Percentiles rank a stretch among this genome's conserved stretches.
These are phyloP conservation scores for Jatropha podagrica DNA, from an alignment of 441 rosid genomes.

Conservation along the genomic window DNA sequence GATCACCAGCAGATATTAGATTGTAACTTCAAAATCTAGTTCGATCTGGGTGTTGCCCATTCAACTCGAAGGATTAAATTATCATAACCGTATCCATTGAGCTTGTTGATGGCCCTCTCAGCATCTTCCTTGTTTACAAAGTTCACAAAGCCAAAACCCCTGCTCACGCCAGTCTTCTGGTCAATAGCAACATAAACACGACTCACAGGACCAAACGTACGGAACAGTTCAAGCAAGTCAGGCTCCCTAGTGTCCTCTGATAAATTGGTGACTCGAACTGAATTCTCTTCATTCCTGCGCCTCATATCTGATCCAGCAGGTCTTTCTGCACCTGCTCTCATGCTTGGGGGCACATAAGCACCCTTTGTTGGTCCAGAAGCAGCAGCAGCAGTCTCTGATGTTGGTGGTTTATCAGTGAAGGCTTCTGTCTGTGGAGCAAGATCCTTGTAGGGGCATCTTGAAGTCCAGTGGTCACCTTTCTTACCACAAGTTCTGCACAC, in stretches of 20 bases:
- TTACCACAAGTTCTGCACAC: conserved; percentile 58
- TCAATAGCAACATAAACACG: conserved; percentile 64
- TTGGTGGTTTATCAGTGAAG: conserved; percentile 42
- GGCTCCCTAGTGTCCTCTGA: conserved; percentile 66
- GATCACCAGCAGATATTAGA: not conserved
- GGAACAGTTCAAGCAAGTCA: conserved; percentile 54
- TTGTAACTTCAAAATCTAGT: conserved; percentile 13
- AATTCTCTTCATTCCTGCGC: conserved; percentile 63
- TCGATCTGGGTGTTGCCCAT: conserved; percentile 62
- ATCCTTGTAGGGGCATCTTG: conserved; percentile 65
- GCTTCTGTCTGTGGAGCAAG: conserved; percentile 44
- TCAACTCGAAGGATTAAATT: conserved; percentile 65
- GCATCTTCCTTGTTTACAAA: conserved; percentile 62
- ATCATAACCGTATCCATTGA: conserved; percentile 64
- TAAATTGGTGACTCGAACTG: conserved; percentile 53
- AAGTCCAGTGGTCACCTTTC: conserved; percentile 69
- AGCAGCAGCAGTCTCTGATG: conserved; percentile 36
- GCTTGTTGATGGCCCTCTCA: conserved; percentile 61
- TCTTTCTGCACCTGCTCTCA: conserved; percentile 54
- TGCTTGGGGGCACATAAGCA: conserved; percentile 55
- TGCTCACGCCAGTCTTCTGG: conserved; percentile 53
- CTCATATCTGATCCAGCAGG: conserved; percentile 57
- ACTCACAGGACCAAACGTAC: conserved; percentile 52
- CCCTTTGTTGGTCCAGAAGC: conserved; percentile 39
- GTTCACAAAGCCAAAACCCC: conserved; percentile 68